Evolutionary conservation across 2,329 filamentous ascomycete genomes (phyloP), one percentile per base, ranked within the genome.

Genomic region (Pseudogymnoascus sp.): DNA sequence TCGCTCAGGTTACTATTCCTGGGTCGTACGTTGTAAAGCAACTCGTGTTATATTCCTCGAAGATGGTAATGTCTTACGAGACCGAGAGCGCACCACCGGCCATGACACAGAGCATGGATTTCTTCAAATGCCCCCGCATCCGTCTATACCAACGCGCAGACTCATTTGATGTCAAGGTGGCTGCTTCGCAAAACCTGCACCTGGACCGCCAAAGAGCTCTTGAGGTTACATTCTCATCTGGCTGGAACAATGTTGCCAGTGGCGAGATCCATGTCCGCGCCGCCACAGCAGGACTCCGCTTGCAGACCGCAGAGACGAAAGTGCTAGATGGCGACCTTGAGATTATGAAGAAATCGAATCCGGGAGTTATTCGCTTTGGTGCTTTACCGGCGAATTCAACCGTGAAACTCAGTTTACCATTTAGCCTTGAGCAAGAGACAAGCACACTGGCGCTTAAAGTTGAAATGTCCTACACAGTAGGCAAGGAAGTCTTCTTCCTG

Each of bases 181-280:
- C 77, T 41, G 79, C 89, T 0, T 85, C 89, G 0, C 87, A 83
- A 64, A 78, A 86, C 47, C 87, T 95, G 24, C 86, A 93, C 64
- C 83, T 99, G 4, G 90, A 95, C 71, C 86, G 86, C 66, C 86
- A 87, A 68, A 89, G 89, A 62, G 86, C 84, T 0, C 78, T 97
- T 0, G 89, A 96, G 63, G 77, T 99, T 17, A 80, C 85, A 59
- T 74, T 96, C 10, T 77, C 77, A 9, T 85, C 86, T 9, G 92
- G 92, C 1, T 88, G 87, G 81, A 96, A 96, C 70, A 74, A 85
- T 2, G 77, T 88, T 2, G 75, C 72, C 33, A 79, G 70, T 17
- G 86, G 82, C 60, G 84, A 87, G 60, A 73, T 89, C 35, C 80
- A 83, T 35, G 77, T 89, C 50, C 83, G 82, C 61, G 81, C 85